Evolutionary conservation across 116 monocot genomes (phyloP), one percentile per base, ranked within the genome.

Genomic region (Cymodocea nodosa): DNA sequence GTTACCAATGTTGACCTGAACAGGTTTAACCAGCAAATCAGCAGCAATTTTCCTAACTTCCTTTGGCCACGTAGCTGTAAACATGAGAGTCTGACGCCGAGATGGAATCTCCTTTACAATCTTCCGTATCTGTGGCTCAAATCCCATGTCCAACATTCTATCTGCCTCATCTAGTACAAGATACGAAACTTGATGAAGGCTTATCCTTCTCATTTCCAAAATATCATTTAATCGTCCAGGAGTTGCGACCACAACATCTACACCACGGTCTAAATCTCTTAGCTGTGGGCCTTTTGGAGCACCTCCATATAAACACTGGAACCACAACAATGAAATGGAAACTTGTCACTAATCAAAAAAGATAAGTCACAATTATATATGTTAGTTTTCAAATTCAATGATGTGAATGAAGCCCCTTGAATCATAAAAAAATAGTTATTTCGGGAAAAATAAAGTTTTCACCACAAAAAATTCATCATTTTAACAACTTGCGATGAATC

Each of bases 111-210:
- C 86, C 53, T 89, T 94, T 52, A 94, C 80, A 60, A 94, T 94
- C 75, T 86, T 89, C 37, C 94, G 63, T 59, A 94, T 94, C 51
- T 94, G 89, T 58, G 94, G 94, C 69, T 94, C 94, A 74, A 94
- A 94, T 14, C 94, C 94, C 94, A 94, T 94, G 69, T 94, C 94
- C 55, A 94, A 75, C 94, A 94, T 94, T 13, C 94, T 81, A 51
- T 94, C 94, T 49, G 94, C 94, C 79, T 94, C 94, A 44, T 94
- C 94, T 56, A 94, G 80, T 23, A 94, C 94, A 57, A 94, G 76
- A 63, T 94, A 94, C 6, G 94, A 89, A 15, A 94, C 78, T 60
- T 94, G 94, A 56, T 71, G 76, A 30, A 94, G 86, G 53, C 75
- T 89, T 11, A 94, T 52, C 68, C 79, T 77, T 82, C 74, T 80